phyloP scores from a whole-genome alignment of 805 yeast genomes.

The Scheffersomyces stipitis region DNA sequence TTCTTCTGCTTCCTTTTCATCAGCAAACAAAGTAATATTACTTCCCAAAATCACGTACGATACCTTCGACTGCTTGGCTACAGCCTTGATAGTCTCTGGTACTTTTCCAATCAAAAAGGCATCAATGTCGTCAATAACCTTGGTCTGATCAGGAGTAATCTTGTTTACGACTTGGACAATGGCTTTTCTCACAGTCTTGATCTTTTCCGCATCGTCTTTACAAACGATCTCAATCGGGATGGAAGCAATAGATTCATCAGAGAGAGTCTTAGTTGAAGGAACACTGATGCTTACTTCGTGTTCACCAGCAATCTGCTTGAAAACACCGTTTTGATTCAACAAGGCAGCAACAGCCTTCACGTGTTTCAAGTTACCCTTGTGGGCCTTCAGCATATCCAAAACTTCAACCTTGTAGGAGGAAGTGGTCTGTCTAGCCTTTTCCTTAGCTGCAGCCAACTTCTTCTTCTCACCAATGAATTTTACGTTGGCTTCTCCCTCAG shows the following conservation, averaged over 20 bases:
- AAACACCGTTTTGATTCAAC: slow-evolving; percentile 53
- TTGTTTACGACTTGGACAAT: slow-evolving; percentile 73
- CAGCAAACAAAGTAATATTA: slow-evolving; percentile 54
- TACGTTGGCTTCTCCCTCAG: slow-evolving; percentile 48
- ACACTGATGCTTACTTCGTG: slow-evolving; percentile 38
- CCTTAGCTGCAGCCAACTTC: slow-evolving; percentile 61
- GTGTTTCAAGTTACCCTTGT: slow-evolving; percentile 73
- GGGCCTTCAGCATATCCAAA: slow-evolving; percentile 86
- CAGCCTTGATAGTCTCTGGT: slow-evolving; percentile 36
- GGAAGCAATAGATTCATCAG: slow-evolving; percentile 34
- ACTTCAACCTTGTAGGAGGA: slow-evolving; percentile 59
- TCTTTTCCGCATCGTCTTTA: slow-evolving; percentile 44
- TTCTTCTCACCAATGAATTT: slow-evolving; percentile 60
- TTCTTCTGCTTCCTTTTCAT: slow-evolving; percentile 43
- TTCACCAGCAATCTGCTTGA: slow-evolving; percentile 40
- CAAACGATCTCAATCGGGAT: slow-evolving; percentile 67
- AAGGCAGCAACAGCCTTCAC: slow-evolving; percentile 73
- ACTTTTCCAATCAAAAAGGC: slow-evolving; percentile 54
- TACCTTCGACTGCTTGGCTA: slow-evolving; percentile 48
- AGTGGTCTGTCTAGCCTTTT: slow-evolving; percentile 59
- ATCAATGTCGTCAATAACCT: slow-evolving; percentile 63
- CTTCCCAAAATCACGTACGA: slow-evolving; percentile 59
- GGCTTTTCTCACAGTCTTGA: slow-evolving; percentile 65
- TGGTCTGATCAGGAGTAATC: slow-evolving; percentile 65
- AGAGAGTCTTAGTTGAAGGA: slow-evolving; percentile 39